Evolutionary conservation across 495 filamentous ascomycete species (phyloP).

Genomic region (Penicillium ucsense): DNA sequence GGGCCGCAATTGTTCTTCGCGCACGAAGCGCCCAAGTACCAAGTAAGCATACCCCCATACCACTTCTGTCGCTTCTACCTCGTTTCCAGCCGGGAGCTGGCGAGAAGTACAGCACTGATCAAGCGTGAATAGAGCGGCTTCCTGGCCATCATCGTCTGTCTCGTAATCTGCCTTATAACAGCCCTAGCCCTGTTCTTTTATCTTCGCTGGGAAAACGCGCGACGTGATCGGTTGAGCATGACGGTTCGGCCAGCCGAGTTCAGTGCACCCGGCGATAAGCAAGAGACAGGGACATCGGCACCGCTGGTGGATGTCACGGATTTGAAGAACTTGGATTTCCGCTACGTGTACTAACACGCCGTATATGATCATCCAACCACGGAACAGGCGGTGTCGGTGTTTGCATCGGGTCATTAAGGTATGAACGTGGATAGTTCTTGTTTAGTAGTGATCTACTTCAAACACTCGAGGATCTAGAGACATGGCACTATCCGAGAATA

Average conservation of each 20-base stretch:
- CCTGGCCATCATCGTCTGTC: constrained; percentile 12
- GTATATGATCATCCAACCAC: too few species aligned
- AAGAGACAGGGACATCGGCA: background rate
- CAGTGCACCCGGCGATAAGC: constrained; percentile 1
- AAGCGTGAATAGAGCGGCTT: constrained; percentile 6
- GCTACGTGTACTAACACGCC: constrained; percentile 7
- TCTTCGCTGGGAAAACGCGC: constrained; percentile 9
- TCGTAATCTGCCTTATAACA: constrained; percentile 7
- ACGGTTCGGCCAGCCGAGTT: background rate
- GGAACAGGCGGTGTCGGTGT: too few species aligned
- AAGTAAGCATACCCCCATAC: constrained; percentile 1
- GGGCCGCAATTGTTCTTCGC: constrained; percentile 20
- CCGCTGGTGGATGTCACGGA: constrained; percentile 7
- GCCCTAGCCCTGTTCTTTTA: constrained; percentile 8
- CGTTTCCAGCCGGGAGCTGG: background rate
- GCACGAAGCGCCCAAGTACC: constrained; percentile 16
- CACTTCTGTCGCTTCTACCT: background rate
- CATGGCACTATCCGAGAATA: too few species aligned
- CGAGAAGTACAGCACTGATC: background rate
- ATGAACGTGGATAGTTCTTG: too few species aligned
- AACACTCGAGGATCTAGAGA: too few species aligned
- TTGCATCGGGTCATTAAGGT: too few species aligned
- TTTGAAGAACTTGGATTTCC: constrained; percentile 7
- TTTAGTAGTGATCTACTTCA: too few species aligned
- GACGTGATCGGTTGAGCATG: constrained; percentile 2